A percentile compares a stretch with the other conserved stretches of the same genome.
Evolutionary conservation across 192 early-diverging fungal genomes (phyloP).

Genomic region (Entomortierella lignicola): DNA sequence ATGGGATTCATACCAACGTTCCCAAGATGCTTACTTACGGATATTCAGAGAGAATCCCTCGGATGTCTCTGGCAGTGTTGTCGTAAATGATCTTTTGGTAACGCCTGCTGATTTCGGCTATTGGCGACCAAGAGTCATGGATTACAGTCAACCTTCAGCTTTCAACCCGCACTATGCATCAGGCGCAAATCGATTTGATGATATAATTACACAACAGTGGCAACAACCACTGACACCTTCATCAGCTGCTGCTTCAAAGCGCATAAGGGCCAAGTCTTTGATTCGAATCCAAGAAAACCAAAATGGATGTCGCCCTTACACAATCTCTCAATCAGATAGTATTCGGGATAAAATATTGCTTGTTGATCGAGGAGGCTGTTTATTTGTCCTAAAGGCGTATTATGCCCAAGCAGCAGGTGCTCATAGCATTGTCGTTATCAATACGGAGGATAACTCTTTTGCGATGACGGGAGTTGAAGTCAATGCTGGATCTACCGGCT

Average conservation of each 20-base stretch:
- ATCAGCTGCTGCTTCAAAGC: not conserved
- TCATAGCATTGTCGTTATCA: constrained; percentile 48
- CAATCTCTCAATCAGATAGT: constrained; percentile 12
- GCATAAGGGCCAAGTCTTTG: constrained; percentile 6
- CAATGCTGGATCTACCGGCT: not conserved
- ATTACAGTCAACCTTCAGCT: not conserved
- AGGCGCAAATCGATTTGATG: not conserved
- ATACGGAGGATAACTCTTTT: constrained; percentile 45
- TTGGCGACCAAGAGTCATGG: constrained; percentile 30
- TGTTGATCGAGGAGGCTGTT: constrained; percentile 56
- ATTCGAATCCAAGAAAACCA: constrained; percentile 19
- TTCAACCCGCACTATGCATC: not conserved
- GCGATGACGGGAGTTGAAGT: constrained; percentile 29
- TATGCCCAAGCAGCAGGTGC: constrained; percentile 60
- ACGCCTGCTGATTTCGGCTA: constrained; percentile 41
- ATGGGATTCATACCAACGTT: constrained; percentile 44
- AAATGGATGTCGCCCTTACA: constrained; percentile 52
- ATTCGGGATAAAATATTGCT: constrained; percentile 54
- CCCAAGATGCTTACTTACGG: constrained; percentile 31
- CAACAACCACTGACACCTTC: not conserved
- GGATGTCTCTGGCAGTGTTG: not conserved
- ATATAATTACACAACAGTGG: not conserved
- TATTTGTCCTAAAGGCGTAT: constrained; percentile 57
- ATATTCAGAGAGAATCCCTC: constrained; percentile 6
- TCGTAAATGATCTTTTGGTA: constrained; percentile 6